Percentiles rank a stretch among this genome's conserved stretches.
Evolutionary conservation across 2,329 filamentous ascomycete species (phyloP).

Genomic region (Colletotrichum cuscutae): DNA sequence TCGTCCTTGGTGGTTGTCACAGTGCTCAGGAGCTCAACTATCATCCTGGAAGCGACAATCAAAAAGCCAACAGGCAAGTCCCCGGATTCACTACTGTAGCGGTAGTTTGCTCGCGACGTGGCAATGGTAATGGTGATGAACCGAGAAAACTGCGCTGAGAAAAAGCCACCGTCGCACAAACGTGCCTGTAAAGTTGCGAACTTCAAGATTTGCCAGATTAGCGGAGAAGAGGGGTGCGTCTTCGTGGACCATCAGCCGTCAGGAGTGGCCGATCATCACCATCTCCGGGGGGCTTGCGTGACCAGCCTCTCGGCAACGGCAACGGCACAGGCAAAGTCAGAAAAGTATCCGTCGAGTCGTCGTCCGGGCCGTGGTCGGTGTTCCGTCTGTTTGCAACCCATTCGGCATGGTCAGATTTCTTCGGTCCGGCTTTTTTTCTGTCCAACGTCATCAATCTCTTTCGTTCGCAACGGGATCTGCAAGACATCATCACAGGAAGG

Average conservation of each 20-base stretch:
- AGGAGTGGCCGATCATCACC: constrained; percentile 2
- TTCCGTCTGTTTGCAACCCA: neutral
- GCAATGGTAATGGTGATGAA: neutral
- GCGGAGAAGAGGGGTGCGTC: too few species aligned
- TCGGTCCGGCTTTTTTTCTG: neutral
- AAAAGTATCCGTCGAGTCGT: too few species aligned
- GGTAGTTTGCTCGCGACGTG: neutral
- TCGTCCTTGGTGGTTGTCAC: neutral
- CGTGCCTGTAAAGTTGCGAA: neutral
- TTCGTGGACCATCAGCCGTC: neutral
- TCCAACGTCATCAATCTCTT: neutral
- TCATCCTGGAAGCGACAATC: neutral
- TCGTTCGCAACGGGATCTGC: neutral
- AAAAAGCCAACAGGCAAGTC: neutral
- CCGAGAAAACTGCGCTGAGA: too few species aligned
- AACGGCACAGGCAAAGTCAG: neutral
- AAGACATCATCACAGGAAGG: neutral
- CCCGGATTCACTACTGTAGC: neutral
- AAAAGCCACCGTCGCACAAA: neutral
- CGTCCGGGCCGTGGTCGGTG: neutral
- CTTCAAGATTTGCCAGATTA: neutral
- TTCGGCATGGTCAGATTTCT: neutral
- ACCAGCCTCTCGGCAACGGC: neutral
- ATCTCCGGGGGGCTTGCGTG: neutral
- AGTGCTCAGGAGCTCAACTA: neutral